Percentiles rank a stretch among this genome's conserved stretches.
These are phyloP conservation scores for Elsinoe australis DNA, from an alignment of 2,329 filamentous ascomycete species.

Conservation along the genomic window DNA sequence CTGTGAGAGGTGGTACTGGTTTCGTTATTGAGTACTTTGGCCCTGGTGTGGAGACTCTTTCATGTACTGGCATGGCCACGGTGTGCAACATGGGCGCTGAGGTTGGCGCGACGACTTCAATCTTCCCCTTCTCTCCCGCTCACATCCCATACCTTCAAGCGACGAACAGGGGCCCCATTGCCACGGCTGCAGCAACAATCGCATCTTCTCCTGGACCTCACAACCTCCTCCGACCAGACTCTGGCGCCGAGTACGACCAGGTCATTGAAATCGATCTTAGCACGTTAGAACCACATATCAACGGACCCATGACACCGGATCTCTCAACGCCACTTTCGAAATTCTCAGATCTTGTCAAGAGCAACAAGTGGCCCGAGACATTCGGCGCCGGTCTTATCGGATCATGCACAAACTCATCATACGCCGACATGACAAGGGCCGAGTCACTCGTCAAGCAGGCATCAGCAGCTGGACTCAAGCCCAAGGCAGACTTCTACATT, in stretches of 20 bases:
- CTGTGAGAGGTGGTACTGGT: constrained; percentile 82
- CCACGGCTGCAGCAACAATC: constrained; percentile 57
- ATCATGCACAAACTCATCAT: constrained; percentile 91
- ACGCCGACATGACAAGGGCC: constrained; percentile 90
- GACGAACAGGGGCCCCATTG: constrained; percentile 68
- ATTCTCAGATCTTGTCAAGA: constrained; percentile 88
- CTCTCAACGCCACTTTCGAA: constrained; percentile 95
- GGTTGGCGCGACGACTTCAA: constrained; percentile 88
- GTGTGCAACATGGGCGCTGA: constrained; percentile 86
- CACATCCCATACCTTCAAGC: constrained; percentile 80
- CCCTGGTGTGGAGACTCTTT: constrained; percentile 79
- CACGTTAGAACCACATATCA: constrained; percentile 94
- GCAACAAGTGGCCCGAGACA: constrained; percentile 92
- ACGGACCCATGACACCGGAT: constrained; percentile 98
- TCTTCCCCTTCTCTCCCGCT: constrained; percentile 84
- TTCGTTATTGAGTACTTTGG: constrained; percentile 94
- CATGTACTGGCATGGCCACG: constrained; percentile 88
- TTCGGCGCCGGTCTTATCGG: constrained; percentile 95
- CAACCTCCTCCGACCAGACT: constrained; percentile 68
- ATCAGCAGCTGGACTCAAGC: constrained; percentile 77
- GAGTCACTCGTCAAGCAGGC: constrained; percentile 92
- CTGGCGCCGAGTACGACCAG: constrained; percentile 88
- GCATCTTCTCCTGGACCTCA: constrained; percentile 49
- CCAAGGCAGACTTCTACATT: constrained; percentile 87
- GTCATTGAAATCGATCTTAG: constrained; percentile 92